These are phyloP conservation scores for Allomyces javanicus DNA, from an alignment of 192 early-diverging fungal species.

Conservation along the genomic window DNA sequence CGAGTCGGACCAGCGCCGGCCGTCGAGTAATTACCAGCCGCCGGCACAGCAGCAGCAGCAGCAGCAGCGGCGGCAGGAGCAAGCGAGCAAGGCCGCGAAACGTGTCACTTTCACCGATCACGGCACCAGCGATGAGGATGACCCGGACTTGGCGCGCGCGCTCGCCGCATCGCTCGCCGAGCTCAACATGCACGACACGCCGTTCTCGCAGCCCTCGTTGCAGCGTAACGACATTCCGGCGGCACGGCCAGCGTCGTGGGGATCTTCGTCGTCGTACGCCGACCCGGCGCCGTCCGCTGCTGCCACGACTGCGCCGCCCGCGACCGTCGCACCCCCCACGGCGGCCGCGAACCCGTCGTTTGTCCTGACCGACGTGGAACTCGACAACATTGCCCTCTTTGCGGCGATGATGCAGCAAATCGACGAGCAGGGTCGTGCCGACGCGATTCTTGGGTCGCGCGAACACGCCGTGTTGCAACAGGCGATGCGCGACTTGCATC, in stretches of 20 bases:
- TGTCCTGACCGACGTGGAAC: constrained; percentile 47
- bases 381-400: constrained; percentile 80
- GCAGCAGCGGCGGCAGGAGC: constrained; percentile 5
- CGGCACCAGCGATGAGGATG: constrained; percentile 16
- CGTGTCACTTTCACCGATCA: background rate
- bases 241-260: constrained; percentile 8
- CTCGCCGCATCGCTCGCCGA: constrained; percentile 16
- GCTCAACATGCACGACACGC: constrained; percentile 1
- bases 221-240: background rate
- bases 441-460: background rate
- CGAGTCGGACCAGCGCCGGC: constrained; percentile 37
- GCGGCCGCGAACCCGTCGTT: constrained; percentile 8
- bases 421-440: background rate
- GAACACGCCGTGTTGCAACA: background rate
- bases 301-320: constrained; percentile 1
- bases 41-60: background rate
- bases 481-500: background rate
- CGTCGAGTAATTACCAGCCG: constrained; percentile 2
- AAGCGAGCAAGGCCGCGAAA: background rate
- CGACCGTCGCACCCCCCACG: background rate
- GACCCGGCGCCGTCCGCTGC: constrained; percentile 2
- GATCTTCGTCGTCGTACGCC: constrained; percentile 6
- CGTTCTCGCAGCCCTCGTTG: constrained; percentile 1
- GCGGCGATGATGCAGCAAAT: constrained; percentile 56
- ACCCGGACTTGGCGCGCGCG: constrained; percentile 12